Conservation (phyloP, 192 early-diverging fungal genomes). For the Gamsiella multidivaricata region DNA sequence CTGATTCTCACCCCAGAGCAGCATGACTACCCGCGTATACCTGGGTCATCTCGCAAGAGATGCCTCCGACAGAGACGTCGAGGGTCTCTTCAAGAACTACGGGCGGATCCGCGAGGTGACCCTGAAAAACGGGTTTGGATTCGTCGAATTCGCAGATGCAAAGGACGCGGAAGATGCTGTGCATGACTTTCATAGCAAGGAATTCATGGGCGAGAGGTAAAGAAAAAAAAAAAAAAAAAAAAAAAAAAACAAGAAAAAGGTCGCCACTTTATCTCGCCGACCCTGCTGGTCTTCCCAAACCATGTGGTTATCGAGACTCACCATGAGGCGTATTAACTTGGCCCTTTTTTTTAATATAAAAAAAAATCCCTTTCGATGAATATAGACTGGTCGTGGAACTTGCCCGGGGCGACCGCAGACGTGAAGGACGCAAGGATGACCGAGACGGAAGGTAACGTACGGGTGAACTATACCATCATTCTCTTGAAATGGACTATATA, state of each 20-base stretch:
- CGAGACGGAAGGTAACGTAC: slow-evolving; percentile 15
- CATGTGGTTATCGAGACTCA: too few species aligned
- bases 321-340: too few species aligned
- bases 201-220: slow-evolving; percentile 88
- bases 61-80: slow-evolving; percentile 81
- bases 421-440: slow-evolving; percentile 59
- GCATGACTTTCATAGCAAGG: slow-evolving; percentile 78
- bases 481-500: too few species aligned
- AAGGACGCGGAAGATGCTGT: slow-evolving; percentile 92
- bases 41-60: slow-evolving; percentile 88
- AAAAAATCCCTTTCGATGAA: not conserved
- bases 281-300: too few species aligned
- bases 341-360: too few species aligned
- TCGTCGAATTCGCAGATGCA: slow-evolving; percentile 89
- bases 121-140: slow-evolving; percentile 87
- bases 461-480: too few species aligned
- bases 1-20: not conserved
- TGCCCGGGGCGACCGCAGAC: slow-evolving; percentile 71
- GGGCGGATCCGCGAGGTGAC: slow-evolving; percentile 85
- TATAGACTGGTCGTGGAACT: slow-evolving; percentile 83
- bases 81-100: slow-evolving; percentile 80
- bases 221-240: not conserved
- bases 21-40: slow-evolving; percentile 66
- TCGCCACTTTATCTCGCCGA: too few species aligned
- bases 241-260: not conserved